Evolutionary conservation across 1,284 basidiomycete genomes (phyloP), one percentile per base, ranked within the genome.

Genomic region (Melampsora medusae): DNA sequence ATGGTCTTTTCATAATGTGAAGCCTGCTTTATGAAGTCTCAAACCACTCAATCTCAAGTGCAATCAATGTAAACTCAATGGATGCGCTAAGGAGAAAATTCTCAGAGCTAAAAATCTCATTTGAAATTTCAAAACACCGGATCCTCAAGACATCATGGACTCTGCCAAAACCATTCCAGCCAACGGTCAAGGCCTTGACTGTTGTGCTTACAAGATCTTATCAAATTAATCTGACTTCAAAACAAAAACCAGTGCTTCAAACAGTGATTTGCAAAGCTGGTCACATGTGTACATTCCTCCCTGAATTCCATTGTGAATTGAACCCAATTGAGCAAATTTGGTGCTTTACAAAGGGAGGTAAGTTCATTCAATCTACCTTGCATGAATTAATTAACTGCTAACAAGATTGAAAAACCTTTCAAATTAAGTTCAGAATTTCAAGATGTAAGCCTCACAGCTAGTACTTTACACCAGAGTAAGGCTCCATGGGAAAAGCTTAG

Each of bases 181-280:
- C 16, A 7, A 62, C 4, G 25, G 25, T 62, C 17, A 35, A 62
- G 60, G 25, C 25, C 16, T 35, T n/a, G 35, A 66, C 31, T 69
- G 67, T 50, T 69, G 67, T 42, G 50, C 49, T 25, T 71, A 38
- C 6, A 71, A 31, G 42, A 64, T 71, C 5, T 28, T 71, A 50
- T 71, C 56, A 25, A 42, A 19, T 19, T 59, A 65, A 64, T 64
- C 56, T 10, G 60, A 71, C 59, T 71, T 71, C 50, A 53, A 53
- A 12, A 53, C 3, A 53, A 53, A 53, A 17, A 17, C 22, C 16
- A 17, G 16, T 22, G 16, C 22, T 53, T 19, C 50, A 53, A 53
- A 53, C 22, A 7, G 33, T 53, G 16, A 17, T 53, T 53, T 3
- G 14, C 3, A 12, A 53, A 53, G 50, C 50, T 19, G 22, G 50